A percentile compares a stretch with the other conserved stretches of the same genome.
Conservation (phyloP, 106 monocot species). For the Alisma plantagoaquatica region DNA sequence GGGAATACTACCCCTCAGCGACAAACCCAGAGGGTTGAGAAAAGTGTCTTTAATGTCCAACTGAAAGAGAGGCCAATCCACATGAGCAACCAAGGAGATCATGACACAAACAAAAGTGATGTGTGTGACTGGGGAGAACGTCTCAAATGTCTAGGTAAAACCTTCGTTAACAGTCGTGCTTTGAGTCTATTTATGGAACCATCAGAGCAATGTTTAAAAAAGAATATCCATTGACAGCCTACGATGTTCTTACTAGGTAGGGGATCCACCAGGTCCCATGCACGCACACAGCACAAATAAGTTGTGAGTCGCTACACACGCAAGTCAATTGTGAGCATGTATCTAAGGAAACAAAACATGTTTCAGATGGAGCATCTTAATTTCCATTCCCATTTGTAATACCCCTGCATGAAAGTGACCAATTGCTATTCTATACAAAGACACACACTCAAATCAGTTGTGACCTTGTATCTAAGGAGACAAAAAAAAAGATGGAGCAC, state of each 20-base stretch:
- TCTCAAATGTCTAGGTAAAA: not conserved
- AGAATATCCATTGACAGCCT: not conserved
- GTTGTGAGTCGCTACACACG: no score
- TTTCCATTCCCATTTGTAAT: slow-evolving; percentile 71
- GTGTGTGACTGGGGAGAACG: not conserved
- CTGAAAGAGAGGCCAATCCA: not conserved
- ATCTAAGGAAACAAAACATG: no score
- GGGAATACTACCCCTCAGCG: not conserved
- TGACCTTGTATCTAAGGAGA: not conserved
- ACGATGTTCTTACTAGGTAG: not conserved
- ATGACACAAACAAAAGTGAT: not conserved
- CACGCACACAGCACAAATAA: no score
- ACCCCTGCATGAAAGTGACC: slow-evolving; percentile 85
- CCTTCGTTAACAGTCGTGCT: not conserved
- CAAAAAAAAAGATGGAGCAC: slow-evolving; percentile 19
- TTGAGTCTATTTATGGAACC: not conserved
- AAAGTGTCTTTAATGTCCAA: no score
- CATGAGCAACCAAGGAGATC: not conserved
- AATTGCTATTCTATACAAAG: slow-evolving; percentile 96
- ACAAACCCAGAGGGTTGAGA: not conserved
- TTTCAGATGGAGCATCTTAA: no score
- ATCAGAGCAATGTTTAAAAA: not conserved
- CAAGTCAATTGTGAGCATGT: no score
- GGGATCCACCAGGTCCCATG: not conserved
- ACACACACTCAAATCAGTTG: no score